Conservation (phyloP, 78 protist species). For the Blattamonas nauphoetae region DNA sequence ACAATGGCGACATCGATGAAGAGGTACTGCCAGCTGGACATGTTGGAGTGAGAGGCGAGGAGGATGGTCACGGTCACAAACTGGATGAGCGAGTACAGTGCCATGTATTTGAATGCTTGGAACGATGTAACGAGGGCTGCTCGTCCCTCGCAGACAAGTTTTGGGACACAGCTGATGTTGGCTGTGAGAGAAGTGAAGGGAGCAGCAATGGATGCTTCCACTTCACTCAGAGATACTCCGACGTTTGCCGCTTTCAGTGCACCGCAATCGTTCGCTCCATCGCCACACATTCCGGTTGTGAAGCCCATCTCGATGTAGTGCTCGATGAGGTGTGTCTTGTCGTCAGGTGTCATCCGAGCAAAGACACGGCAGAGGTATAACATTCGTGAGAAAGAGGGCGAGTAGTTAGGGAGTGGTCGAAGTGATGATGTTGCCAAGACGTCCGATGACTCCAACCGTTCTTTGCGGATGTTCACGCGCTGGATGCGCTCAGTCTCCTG, state of each 20-base stretch:
- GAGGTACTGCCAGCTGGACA: conserved; percentile 42
- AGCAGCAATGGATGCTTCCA: conserved; percentile 71
- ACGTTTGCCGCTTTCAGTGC: conserved; percentile 65
- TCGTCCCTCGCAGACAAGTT: conserved; percentile 55
- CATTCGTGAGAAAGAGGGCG: neutral
- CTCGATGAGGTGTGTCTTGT: conserved; percentile 38
- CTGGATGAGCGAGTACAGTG: conserved; percentile 55
- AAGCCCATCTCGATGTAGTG: neutral
- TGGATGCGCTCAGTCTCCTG: too few relatives aligned
- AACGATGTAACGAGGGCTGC: conserved; percentile 53
- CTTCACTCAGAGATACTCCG: conserved; percentile 49
- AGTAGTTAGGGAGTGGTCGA: too few relatives aligned
- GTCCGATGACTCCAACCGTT: too few relatives aligned
- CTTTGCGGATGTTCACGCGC: too few relatives aligned
- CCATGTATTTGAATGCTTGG: conserved; percentile 57
- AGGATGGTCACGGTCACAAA: conserved; percentile 53
- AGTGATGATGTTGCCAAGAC: too few relatives aligned
- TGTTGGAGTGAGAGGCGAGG: conserved; percentile 22
- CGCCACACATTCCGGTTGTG: neutral
- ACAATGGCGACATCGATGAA: conserved; percentile 50
- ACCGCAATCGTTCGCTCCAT: conserved; percentile 62
- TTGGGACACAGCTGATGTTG: conserved; percentile 26
- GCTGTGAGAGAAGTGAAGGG: conserved; percentile 55
- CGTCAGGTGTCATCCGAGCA: conserved; percentile 63
- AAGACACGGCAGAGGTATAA: conserved; percentile 13